Evolutionary conservation across 2,329 filamentous ascomycete species (phyloP).

Genomic region (Leptodontidium sp.): DNA sequence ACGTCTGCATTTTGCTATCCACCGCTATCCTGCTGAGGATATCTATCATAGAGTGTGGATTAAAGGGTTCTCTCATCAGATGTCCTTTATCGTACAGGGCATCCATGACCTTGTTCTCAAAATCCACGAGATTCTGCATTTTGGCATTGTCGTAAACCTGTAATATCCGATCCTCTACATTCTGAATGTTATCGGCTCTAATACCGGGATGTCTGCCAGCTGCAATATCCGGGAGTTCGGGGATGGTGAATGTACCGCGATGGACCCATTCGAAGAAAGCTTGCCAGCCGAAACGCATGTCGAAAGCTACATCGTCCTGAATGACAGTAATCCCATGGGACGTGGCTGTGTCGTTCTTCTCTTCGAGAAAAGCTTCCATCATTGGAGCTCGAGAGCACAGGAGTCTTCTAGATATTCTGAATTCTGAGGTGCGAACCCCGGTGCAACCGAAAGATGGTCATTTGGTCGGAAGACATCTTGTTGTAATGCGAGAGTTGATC

Average conservation of each 20-base stretch:
- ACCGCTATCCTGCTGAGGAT: not conserved
- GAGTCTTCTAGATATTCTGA: not conserved
- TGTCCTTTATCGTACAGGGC: not conserved
- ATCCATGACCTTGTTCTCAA: not conserved
- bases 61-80: not conserved
- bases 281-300: not conserved
- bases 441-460: not conserved
- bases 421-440: not conserved
- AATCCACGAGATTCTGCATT: not conserved
- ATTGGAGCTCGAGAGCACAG: not conserved
- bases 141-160: not conserved
- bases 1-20: not conserved
- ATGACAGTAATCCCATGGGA: too few species aligned
- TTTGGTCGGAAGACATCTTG: not conserved
- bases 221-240: not conserved
- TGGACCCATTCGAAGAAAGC: slow-evolving; percentile 3
- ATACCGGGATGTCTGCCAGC: not conserved
- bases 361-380: not conserved
- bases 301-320: not conserved
- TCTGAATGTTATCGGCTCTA: not conserved
- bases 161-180: not conserved
- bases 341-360: too few species aligned
- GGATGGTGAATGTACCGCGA: not conserved
- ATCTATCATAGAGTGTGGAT: not conserved
- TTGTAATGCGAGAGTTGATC: not conserved